phyloP scores from a whole-genome alignment of 2,329 filamentous ascomycete genomes.

The Hypoxylon sp. region DNA sequence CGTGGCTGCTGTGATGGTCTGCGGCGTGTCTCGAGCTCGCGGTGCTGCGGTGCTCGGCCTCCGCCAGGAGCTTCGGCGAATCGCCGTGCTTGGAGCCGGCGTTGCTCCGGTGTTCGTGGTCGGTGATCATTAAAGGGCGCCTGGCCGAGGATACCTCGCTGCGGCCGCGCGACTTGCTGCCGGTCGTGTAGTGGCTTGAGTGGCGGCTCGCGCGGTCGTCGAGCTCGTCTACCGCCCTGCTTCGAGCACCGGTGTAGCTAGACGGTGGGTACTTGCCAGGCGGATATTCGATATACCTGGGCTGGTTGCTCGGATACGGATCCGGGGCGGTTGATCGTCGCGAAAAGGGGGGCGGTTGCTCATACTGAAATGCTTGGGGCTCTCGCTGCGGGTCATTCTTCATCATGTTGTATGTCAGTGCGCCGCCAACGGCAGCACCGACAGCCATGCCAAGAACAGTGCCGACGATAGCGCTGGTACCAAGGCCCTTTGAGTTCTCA shows the following conservation, averaged over 20 bases:
- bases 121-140: slow-evolving; percentile 55
- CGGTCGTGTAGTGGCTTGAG: slow-evolving; percentile 53
- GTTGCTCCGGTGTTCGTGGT: slow-evolving; percentile 58
- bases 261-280: slow-evolving; percentile 50
- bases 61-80: slow-evolving; percentile 46
- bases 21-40: slow-evolving; percentile 19
- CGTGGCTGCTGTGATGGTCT: slow-evolving; percentile 35
- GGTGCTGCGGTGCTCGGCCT: slow-evolving; percentile 39
- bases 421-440: slow-evolving; percentile 73
- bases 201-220: slow-evolving; percentile 58
- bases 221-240: slow-evolving; percentile 53
- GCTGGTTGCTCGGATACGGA: slow-evolving; percentile 49
- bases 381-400: slow-evolving; percentile 63
- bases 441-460: slow-evolving; percentile 80
- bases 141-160: slow-evolving; percentile 56
- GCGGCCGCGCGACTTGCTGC: slow-evolving; percentile 53
- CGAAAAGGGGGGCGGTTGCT: slow-evolving; percentile 54
- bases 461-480: slow-evolving; percentile 75
- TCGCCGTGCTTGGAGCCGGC: slow-evolving; percentile 53
- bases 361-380: slow-evolving; percentile 55
- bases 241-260: slow-evolving; percentile 49
- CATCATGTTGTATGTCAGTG: slow-evolving; percentile 77
- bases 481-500: slow-evolving; percentile 49
- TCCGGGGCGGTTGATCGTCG: slow-evolving; percentile 62
- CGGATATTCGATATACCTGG: slow-evolving; percentile 52